Conservation (phyloP, 2,329 filamentous ascomycete species). For the Alternaria novae-zelandiae region DNA sequence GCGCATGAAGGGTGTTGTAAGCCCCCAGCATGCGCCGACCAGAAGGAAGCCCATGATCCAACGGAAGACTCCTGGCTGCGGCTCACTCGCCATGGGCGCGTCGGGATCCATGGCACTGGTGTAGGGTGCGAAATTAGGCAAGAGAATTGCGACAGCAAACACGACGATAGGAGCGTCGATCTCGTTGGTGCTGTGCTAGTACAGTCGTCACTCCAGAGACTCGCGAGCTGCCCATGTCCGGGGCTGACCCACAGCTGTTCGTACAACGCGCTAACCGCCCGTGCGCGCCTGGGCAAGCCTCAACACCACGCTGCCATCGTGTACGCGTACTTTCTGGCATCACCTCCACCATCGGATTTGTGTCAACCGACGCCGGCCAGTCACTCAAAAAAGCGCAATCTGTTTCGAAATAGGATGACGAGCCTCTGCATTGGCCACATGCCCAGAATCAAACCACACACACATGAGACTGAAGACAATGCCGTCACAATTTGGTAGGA, state of each 20-base stretch:
- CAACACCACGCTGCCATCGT: constrained; percentile 1
- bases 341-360: background rate
- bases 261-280: constrained; percentile 3
- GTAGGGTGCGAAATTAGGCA: background rate
- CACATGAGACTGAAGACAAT: background rate
- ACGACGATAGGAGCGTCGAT: background rate
- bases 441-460: background rate
- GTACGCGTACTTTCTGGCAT: background rate
- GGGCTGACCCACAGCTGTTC: background rate
- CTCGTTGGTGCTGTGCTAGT: background rate
- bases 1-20: constrained; percentile 89
- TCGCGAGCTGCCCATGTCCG: background rate
- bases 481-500: background rate
- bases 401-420: background rate
- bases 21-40: constrained; percentile 90
- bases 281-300: constrained; percentile 7
- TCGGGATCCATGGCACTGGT: constrained; percentile 39
- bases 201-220: background rate
- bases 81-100: constrained; percentile 28
- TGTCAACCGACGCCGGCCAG: background rate
- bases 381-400: background rate
- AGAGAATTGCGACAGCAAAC: background rate
- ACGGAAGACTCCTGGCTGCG: constrained; percentile 66
- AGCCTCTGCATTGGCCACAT: background rate
- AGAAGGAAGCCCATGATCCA: constrained; percentile 89